phyloP scores from a whole-genome alignment of 2,329 filamentous ascomycete species.

The Thelonectria rubi region DNA sequence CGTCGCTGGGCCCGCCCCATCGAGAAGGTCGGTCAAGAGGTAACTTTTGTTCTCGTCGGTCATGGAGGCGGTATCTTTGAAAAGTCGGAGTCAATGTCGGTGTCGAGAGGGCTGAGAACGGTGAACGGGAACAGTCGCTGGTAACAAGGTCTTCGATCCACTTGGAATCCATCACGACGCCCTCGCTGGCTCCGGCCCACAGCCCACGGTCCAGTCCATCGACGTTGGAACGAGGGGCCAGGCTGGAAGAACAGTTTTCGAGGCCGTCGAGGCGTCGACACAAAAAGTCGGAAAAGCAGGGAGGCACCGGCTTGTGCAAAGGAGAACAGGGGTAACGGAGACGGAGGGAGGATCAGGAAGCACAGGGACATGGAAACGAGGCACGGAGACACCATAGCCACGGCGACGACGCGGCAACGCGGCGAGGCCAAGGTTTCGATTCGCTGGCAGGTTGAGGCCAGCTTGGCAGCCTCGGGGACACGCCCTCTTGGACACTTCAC shows the following conservation, averaged over 20 bases:
- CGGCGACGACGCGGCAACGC: conserved; percentile 9
- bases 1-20: conserved; percentile 32
- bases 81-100: conserved; percentile 40
- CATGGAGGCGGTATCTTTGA: conserved; percentile 38
- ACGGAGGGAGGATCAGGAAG: conserved; percentile 1
- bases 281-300: conserved; percentile 14
- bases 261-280: background rate
- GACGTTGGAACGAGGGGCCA: conserved; percentile 26
- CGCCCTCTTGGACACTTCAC: background rate
- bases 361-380: conserved; percentile 16
- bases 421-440: conserved; percentile 17
- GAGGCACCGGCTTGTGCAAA: conserved; percentile 4
- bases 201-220: conserved; percentile 12
- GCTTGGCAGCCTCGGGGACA: conserved; percentile 9
- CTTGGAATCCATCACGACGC: conserved; percentile 34
- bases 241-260: too few relatives aligned
- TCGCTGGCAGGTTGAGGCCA: conserved; percentile 12
- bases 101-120: conserved; percentile 37
- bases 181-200: conserved; percentile 29
- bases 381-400: conserved; percentile 11
- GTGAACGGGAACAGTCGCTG: conserved; percentile 31
- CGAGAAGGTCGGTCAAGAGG: conserved; percentile 40
- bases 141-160: conserved; percentile 29
- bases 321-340: background rate
- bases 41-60: conserved; percentile 29